Evolutionary conservation across 2,329 filamentous ascomycete species (phyloP).

Genomic region (Incumbomyces delicatus): DNA sequence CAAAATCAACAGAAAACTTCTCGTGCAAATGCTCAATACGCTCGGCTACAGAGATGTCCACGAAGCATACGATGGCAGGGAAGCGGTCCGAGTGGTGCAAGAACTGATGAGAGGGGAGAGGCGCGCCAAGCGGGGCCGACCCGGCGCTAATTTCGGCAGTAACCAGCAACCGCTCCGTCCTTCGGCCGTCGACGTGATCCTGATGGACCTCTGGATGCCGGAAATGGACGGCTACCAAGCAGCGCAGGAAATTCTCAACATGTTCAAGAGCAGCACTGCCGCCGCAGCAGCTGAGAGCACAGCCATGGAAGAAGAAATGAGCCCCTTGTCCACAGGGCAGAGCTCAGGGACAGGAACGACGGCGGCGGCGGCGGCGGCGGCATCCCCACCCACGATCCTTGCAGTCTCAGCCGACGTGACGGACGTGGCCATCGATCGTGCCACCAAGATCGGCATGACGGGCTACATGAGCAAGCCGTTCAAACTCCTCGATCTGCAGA

Average conservation of each 20-base stretch:
- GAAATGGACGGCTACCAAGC: conserved; percentile 64
- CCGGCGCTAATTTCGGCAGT: neutral
- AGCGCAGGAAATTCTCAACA: conserved; percentile 50
- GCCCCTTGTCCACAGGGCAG: no score
- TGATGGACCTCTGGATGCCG: conserved; percentile 73
- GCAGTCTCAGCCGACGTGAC: conserved; percentile 60
- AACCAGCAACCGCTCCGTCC: conserved; percentile 1
- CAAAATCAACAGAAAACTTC: conserved; percentile 58
- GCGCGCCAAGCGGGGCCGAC: neutral
- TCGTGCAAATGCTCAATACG: conserved; percentile 57
- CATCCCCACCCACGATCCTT: conserved; percentile 39
- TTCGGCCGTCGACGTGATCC: conserved; percentile 53
- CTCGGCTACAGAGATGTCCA: conserved; percentile 55
- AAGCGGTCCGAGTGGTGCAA: conserved; percentile 54
- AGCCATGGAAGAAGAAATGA: no score
- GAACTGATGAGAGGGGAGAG: conserved; percentile 27
- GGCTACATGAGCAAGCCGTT: conserved; percentile 62
- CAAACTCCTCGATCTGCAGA: conserved; percentile 52
- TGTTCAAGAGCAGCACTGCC: conserved; percentile 26
- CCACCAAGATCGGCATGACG: conserved; percentile 54
- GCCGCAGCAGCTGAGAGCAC: conserved; percentile 11
- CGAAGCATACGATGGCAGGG: conserved; percentile 58
- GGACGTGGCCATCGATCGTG: conserved; percentile 51
- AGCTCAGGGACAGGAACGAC: no score
- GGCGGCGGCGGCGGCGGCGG: no score